Conservation (phyloP, 1,284 basidiomycete genomes). For the Cryptococcus sp. region DNA sequence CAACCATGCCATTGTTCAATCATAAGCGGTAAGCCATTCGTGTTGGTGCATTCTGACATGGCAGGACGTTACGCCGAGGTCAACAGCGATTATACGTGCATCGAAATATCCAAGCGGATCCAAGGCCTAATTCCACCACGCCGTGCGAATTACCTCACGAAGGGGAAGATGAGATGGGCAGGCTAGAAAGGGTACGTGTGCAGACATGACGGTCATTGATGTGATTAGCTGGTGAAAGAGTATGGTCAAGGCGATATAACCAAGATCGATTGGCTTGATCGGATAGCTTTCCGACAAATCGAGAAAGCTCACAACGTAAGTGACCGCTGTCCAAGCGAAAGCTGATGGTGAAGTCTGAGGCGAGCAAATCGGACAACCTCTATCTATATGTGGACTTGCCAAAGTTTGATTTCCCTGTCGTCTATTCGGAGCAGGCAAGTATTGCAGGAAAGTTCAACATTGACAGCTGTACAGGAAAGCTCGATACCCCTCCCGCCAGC, state of each 20-base stretch:
- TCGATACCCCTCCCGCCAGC: slow-evolving; percentile 43
- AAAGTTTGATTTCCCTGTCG: slow-evolving; percentile 96
- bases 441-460: background rate
- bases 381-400: slow-evolving; percentile 95
- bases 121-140: slow-evolving; percentile 74
- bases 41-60: slow-evolving; percentile 10
- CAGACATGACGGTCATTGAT: slow-evolving; percentile 4
- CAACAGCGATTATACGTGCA: slow-evolving; percentile 88
- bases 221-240: slow-evolving; percentile 83
- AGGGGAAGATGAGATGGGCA: slow-evolving; percentile 84
- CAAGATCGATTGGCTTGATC: slow-evolving; percentile 94
- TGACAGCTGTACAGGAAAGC: slow-evolving; percentile 31
- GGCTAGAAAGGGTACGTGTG: slow-evolving; percentile 79
- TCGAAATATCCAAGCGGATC: slow-evolving; percentile 80
- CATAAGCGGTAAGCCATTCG: slow-evolving; percentile 72
- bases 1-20: slow-evolving; percentile 85
- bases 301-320: slow-evolving; percentile 85
- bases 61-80: slow-evolving; percentile 81
- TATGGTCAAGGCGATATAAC: slow-evolving; percentile 92
- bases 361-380: slow-evolving; percentile 81
- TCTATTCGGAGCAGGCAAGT: slow-evolving; percentile 81
- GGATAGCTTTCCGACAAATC: slow-evolving; percentile 87
- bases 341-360: slow-evolving; percentile 64
- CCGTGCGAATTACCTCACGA: slow-evolving; percentile 71
- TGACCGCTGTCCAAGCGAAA: slow-evolving; percentile 11